Base-by-base conservation (phyloP, 495 filamentous ascomycete genomes). In the Penicillium cosmopolitanum region DNA sequence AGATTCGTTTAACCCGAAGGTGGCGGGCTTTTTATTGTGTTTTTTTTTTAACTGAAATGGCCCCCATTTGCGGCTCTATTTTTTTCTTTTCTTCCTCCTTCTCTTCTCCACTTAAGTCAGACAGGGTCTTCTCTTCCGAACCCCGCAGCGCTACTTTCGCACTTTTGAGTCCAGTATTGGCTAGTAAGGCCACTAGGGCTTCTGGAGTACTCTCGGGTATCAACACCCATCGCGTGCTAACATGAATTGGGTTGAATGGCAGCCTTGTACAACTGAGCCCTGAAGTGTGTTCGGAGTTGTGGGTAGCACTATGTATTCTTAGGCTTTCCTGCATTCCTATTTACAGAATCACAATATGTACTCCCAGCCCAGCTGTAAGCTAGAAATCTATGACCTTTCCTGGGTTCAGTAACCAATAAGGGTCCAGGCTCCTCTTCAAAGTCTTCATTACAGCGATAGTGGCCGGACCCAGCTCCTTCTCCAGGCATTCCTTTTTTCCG, bases 321-420 rank as follows among this genome's bases (percentile, higher is more conserved):
- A 3, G 23, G 23, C 0, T 23, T 23, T 4, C 23, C 23, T 23
- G 2, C 23, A 23, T 23, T 23, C 3, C 0, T 3, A 23, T 23
- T 23, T 23, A 23, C 23, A 23, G 23, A 23, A 23, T 23, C 23
- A 23, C 23, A 4, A 23, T 23, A 23, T 23, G 23, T 23, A 23
- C 23, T 23, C 23, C 23, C n/a, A n/a, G n/a, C n/a, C 23, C 23
- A 23, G 36, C 36, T 1, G 2, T n/a, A 44, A 44, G 9, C 7
- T n/a, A 56, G n/a, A 15, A 5, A 50, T 56, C 43, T 23, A 87
- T 38, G 42, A 93, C 89, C 75, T 95, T 93, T 0, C 89, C 91
- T 0, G 91, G 91, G 63, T 95, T 95, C 87, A 96, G 84, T 23
- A 95, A 84, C 86, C 88, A 93, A 35, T 86, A 68, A 0, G 92